Evolutionary conservation across 306 rosid genomes (phyloP).

Genomic region (Coriaria nepalensis): DNA sequence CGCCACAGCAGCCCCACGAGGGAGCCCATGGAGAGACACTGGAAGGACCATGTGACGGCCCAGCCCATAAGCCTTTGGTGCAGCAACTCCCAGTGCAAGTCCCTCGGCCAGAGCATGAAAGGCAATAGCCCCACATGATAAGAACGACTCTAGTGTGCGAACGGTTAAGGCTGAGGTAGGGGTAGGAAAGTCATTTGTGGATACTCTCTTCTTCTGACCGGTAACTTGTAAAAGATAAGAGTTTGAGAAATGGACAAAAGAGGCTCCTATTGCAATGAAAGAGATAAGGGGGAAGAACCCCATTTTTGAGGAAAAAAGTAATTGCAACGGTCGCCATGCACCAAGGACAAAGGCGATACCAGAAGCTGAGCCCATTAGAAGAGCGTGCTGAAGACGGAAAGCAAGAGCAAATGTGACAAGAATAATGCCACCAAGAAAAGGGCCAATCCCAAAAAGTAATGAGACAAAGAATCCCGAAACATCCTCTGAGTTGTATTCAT

Average conservation of each 20-base stretch:
- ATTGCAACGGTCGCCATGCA: constrained; percentile 87
- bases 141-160: constrained; percentile 90
- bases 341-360: constrained; percentile 97
- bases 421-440: constrained; percentile 69
- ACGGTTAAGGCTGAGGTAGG: constrained; percentile 41
- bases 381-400: constrained; percentile 76
- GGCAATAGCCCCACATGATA: constrained; percentile 84
- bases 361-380: constrained; percentile 89
- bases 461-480: constrained; percentile 98
- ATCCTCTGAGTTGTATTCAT: constrained; percentile 81
- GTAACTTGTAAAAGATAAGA: constrained; percentile 51
- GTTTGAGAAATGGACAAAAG: constrained; percentile 41
- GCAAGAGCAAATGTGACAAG: constrained; percentile 73
- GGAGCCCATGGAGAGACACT: constrained; percentile 90
- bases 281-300: constrained; percentile 42
- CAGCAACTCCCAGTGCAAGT: constrained; percentile 97
- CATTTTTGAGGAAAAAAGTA: constrained; percentile 65
- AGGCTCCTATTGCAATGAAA: constrained; percentile 62
- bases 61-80: constrained; percentile 92
- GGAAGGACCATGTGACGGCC: constrained; percentile 98
- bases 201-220: constrained; percentile 39
- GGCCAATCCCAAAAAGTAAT: constrained; percentile 90
- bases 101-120: constrained; percentile 94
- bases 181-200: constrained; percentile 39
- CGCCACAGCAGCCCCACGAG: constrained; percentile 97